These are phyloP conservation scores for Paramecium biaurelia DNA, from an alignment of 73 alveolate genomes.

Conservation along the genomic window DNA sequence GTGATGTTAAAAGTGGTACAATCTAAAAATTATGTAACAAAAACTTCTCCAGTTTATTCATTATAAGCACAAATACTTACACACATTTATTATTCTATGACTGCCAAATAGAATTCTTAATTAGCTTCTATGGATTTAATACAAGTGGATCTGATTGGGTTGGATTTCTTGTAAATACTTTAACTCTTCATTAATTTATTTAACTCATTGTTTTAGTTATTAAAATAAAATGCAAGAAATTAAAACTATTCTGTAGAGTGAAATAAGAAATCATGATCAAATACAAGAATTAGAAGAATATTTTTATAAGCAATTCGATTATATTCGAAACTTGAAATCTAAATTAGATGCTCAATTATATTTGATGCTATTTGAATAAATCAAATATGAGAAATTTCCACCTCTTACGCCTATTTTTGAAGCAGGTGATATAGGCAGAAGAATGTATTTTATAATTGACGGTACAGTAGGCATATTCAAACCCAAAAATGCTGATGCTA, in stretches of 20 bases:
- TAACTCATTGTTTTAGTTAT: not conserved
- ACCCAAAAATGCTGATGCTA: not conserved
- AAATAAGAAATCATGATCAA: not conserved
- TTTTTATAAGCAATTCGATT: not conserved
- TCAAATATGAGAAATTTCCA: slow-evolving; percentile 16
- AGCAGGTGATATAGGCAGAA: slow-evolving; percentile 45
- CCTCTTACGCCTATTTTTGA: slow-evolving; percentile 7
- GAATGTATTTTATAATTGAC: slow-evolving; percentile 12
- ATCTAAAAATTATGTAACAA: not conserved
- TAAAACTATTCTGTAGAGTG: not conserved
- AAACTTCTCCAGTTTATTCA: slow-evolving; percentile 1
- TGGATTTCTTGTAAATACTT: not conserved
- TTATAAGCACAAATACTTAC: slow-evolving; percentile 37
- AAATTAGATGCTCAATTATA: slow-evolving; percentile 13
- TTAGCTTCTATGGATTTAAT: not conserved
- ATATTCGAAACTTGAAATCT: slow-evolving; percentile 15
- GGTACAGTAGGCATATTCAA: slow-evolving; percentile 36
- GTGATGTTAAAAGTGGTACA: slow-evolving; percentile 1
- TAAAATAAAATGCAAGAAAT: not conserved
- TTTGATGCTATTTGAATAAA: not conserved
- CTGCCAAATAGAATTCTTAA: not conserved
- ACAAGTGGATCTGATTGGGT: not conserved
- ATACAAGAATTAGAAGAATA: slow-evolving; percentile 19
- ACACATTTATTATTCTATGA: not conserved
- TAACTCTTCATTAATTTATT: slow-evolving; percentile 16